These are phyloP conservation scores for Cordyceps fumosorosea DNA, from an alignment of 2,329 filamentous ascomycete species.

Conservation along the genomic window DNA sequence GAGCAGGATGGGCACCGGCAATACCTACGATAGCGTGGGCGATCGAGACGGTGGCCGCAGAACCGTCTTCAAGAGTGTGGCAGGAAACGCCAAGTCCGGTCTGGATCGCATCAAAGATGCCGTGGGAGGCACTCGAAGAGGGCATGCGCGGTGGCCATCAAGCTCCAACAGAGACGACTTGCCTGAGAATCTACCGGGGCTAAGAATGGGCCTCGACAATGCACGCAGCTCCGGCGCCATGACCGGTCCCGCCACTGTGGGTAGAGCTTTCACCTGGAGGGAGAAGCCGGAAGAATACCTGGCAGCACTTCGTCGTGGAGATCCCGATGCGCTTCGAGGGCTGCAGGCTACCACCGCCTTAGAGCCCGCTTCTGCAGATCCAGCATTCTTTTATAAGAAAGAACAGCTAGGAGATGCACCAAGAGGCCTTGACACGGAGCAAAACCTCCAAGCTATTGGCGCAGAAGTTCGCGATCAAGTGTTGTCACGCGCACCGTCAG, in stretches of 20 bases:
- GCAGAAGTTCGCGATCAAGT: constrained; percentile 38
- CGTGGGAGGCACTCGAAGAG: constrained; percentile 56
- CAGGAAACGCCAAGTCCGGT: constrained; percentile 73
- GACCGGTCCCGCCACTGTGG: constrained; percentile 35
- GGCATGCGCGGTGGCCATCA: constrained; percentile 48
- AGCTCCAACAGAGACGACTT: constrained; percentile 44
- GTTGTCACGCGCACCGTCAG: constrained; percentile 42
- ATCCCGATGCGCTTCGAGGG: constrained; percentile 22
- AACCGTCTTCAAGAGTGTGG: constrained; percentile 71
- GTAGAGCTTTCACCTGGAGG: constrained; percentile 56
- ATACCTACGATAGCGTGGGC: constrained; percentile 38
- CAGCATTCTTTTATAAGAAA: constrained; percentile 18
- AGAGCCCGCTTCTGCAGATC: constrained; percentile 17
- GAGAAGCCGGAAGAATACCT: constrained; percentile 56
- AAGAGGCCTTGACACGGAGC: constrained; percentile 20
- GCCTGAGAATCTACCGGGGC: constrained; percentile 24
- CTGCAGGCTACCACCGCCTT: constrained; percentile 8
- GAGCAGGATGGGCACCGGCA: background rate
- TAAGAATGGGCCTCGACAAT: constrained; percentile 10
- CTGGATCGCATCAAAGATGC: constrained; percentile 81
- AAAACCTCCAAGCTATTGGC: constrained; percentile 25
- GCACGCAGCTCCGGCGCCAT: constrained; percentile 20
- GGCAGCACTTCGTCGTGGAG: constrained; percentile 32
- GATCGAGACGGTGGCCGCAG: constrained; percentile 56
- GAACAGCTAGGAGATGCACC: constrained; percentile 20